Evolutionary conservation across 2,329 filamentous ascomycete genomes (phyloP).

Genomic region (Penicillium sp.): DNA sequence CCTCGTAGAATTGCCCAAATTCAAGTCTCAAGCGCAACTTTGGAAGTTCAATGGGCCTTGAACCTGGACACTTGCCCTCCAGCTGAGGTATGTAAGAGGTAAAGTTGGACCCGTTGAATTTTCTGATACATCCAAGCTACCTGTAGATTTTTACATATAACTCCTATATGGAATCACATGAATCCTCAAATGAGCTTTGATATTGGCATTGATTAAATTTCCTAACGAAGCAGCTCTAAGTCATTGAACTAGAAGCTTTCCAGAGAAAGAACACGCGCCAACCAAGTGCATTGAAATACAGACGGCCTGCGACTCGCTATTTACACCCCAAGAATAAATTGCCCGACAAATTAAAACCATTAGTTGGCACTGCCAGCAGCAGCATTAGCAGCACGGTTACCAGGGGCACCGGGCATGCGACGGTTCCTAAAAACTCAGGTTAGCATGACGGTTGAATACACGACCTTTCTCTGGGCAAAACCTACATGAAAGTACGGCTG

Average conservation of each 20-base stretch:
- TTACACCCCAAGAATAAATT: slow-evolving; percentile 36
- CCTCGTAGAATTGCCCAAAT: no score
- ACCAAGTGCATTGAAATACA: slow-evolving; percentile 15
- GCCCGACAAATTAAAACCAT: slow-evolving; percentile 16
- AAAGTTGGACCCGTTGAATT: no score
- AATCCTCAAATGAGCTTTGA: not conserved
- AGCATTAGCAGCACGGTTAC: not conserved
- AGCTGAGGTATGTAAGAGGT: no score
- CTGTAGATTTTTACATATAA: not conserved
- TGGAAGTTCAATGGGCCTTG: no score
- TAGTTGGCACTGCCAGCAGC: slow-evolving; percentile 25
- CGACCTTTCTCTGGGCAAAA: slow-evolving; percentile 1
- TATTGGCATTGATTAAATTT: slow-evolving; percentile 1
- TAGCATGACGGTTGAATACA: not conserved
- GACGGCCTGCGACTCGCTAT: slow-evolving; percentile 28
- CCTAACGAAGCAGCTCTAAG: not conserved
- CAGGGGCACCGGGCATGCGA: slow-evolving; percentile 16
- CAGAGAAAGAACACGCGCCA: slow-evolving; percentile 2
- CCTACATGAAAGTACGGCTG: slow-evolving; percentile 63
- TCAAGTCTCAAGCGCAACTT: no score
- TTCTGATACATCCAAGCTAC: no score
- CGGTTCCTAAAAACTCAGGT: slow-evolving; percentile 25
- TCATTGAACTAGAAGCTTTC: not conserved
- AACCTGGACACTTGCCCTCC: no score
- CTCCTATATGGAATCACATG: not conserved